Conservation (phyloP, 2,329 filamentous ascomycete species). For the Thelonectria olida region DNA sequence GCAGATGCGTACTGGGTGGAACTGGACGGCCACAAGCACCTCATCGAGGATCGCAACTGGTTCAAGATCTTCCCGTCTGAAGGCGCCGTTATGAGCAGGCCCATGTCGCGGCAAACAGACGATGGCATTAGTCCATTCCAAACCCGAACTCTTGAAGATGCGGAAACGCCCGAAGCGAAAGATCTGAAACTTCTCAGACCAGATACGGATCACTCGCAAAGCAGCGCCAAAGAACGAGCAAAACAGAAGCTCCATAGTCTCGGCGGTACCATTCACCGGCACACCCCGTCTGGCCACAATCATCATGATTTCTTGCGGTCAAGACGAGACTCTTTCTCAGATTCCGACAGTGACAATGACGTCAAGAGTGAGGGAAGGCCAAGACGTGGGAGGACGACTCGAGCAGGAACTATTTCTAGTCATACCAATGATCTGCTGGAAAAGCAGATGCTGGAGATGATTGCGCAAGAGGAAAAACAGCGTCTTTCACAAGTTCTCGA, state of each 20-base stretch:
- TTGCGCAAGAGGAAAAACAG: slow-evolving; percentile 61
- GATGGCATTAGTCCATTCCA: slow-evolving; percentile 40
- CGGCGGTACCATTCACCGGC: slow-evolving; percentile 63
- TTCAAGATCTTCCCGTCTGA: slow-evolving; percentile 71
- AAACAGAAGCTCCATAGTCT: slow-evolving; percentile 68
- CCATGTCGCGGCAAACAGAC: slow-evolving; percentile 44
- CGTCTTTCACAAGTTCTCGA: slow-evolving; percentile 46
- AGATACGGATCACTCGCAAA: slow-evolving; percentile 57
- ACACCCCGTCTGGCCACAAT: slow-evolving; percentile 58
- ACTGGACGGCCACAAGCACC: slow-evolving; percentile 78
- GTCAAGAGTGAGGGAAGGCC: slow-evolving; percentile 44
- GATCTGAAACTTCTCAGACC: slow-evolving; percentile 34
- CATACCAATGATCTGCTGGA: slow-evolving; percentile 62
- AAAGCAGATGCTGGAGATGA: slow-evolving; percentile 70
- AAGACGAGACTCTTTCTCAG: slow-evolving; percentile 62
- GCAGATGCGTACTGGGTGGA: slow-evolving; percentile 94
- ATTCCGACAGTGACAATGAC: slow-evolving; percentile 67
- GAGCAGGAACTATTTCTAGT: slow-evolving; percentile 59
- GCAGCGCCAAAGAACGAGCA: slow-evolving; percentile 66
- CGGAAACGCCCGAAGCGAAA: slow-evolving; percentile 33
- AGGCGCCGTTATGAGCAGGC: slow-evolving; percentile 39
- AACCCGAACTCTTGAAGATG: slow-evolving; percentile 37
- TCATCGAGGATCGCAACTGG: slow-evolving; percentile 84
- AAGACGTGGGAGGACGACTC: slow-evolving; percentile 43
- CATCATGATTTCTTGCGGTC: slow-evolving; percentile 63